phyloP scores from a whole-genome alignment of 2,329 filamentous ascomycete species.

The Ascochyta fabae region DNA sequence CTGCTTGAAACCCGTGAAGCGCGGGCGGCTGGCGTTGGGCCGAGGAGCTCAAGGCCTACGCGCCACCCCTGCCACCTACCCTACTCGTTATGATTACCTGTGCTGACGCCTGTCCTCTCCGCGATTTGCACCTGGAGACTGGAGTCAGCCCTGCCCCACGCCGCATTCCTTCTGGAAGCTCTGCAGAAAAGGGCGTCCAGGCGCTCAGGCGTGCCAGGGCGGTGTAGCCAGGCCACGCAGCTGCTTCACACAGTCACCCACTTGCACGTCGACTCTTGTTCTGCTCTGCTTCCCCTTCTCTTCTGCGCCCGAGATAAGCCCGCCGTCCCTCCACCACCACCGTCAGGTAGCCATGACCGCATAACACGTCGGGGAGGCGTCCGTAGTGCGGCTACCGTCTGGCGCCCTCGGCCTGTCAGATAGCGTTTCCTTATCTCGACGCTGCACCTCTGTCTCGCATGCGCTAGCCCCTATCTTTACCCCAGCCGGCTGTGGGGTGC shows the following conservation, averaged over 20 bases:
- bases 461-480: constrained; percentile 10
- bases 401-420: constrained; percentile 31
- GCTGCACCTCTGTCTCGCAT: constrained; percentile 16
- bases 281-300: neutral
- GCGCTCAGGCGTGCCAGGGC: neutral
- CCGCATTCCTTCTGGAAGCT: constrained; percentile 14
- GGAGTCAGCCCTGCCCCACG: constrained; percentile 21
- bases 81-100: neutral
- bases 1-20: constrained; percentile 10
- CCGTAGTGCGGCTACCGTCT: constrained; percentile 6
- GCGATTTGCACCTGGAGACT: constrained; percentile 13
- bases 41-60: neutral
- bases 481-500: constrained; percentile 27
- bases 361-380: constrained; percentile 11
- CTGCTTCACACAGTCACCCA: too few species aligned
- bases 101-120: constrained; percentile 12
- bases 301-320: neutral
- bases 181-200: neutral
- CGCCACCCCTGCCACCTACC: neutral
- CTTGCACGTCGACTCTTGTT: neutral
- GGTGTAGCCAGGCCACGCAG: neutral
- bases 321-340: neutral
- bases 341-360: constrained; percentile 14
- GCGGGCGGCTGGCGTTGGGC: neutral
- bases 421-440: constrained; percentile 36